Evolutionary conservation across 805 yeast genomes (phyloP), one percentile per base, ranked within the genome.

Genomic region (Metschnikowia borealis): DNA sequence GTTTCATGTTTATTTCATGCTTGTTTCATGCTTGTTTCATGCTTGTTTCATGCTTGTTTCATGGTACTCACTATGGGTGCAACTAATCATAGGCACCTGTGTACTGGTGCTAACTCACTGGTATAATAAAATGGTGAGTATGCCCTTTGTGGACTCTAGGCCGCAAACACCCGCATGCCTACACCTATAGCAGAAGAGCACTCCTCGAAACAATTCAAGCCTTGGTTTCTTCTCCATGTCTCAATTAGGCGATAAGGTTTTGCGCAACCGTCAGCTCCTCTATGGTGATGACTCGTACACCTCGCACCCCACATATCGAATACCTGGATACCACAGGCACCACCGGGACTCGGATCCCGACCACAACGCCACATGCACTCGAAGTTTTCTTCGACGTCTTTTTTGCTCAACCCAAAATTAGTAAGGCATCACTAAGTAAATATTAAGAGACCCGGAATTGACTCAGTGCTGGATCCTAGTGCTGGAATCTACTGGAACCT

Each of bases 241-340:
- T 21, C 45, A 32, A 33, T 20, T 44, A 17, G 47, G 47, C n/a
- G 36, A 44, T n/a, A 44, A 37, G 36, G 47, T 44, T 17, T 37
- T 44, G 40, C 41, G 35, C 5, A 44, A 44, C 31, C 40, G 47
- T 18, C 17, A 29, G 34, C 13, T 17, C 20, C 41, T 44, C 7
- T 44, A 44, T 13, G 32, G 32, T n/a, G 37, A 37, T 23, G 41
- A 44, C 35, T 29, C 40, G 26, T 44, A 34, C 20, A 42, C 15
- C 29, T n/a, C 32, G 17, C n/a, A 20, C 10, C 17, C 36, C 8
- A 11, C 17, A 20, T 23, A 17, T 18, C 18, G 26, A 41, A 18
- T 26, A 14, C 23, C 38, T 10, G 23, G 26, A 33, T 21, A 13
- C 34, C 31, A 38, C 31, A 23, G 17, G 32, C 17, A 38, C 10